These are phyloP conservation scores for Pythium aphanidermatum DNA, from an alignment of 352 stramenopile genomes.

Conservation along the genomic window DNA sequence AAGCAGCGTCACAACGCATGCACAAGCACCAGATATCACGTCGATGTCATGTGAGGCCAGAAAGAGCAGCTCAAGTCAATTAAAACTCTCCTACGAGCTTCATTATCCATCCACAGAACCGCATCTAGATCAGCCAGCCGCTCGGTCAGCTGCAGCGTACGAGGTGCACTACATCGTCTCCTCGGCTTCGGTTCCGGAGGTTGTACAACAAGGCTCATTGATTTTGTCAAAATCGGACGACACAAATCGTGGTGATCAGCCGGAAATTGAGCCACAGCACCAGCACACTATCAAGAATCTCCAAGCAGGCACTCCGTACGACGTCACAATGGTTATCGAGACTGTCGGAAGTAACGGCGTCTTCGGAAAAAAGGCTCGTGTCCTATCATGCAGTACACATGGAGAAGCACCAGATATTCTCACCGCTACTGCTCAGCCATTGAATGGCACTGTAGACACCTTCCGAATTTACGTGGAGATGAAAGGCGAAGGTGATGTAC, in stretches of 20 bases:
- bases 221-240: slow-evolving; percentile 30
- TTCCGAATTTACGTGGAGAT: slow-evolving; percentile 40
- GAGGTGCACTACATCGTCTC: slow-evolving; percentile 46
- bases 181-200: too few species aligned
- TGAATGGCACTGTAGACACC: slow-evolving; percentile 41
- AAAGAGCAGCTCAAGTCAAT: slow-evolving; percentile 33
- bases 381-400: slow-evolving; percentile 37
- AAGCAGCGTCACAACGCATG: slow-evolving; percentile 42
- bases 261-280: slow-evolving; percentile 11
- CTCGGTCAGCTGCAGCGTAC: slow-evolving; percentile 37
- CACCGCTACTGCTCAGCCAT: slow-evolving; percentile 22
- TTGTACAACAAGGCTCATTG: too few species aligned
- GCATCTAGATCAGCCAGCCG: slow-evolving; percentile 15
- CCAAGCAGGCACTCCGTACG: slow-evolving; percentile 35
- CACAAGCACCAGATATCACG: slow-evolving; percentile 37
- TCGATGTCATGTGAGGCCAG: slow-evolving; percentile 18
- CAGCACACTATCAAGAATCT: slow-evolving; percentile 31
- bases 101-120: slow-evolving; percentile 38
- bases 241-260: slow-evolving; percentile 24
- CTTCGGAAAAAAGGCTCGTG: slow-evolving; percentile 20
- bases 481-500: slow-evolving; percentile 35
- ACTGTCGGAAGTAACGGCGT: slow-evolving; percentile 49
- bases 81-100: slow-evolving; percentile 38
- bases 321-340: slow-evolving; percentile 42
- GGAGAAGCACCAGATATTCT: slow-evolving; percentile 38